These are phyloP conservation scores for Lasiodiplodia hormozganensis DNA, from an alignment of 2,329 filamentous ascomycete species.

Conservation along the genomic window DNA sequence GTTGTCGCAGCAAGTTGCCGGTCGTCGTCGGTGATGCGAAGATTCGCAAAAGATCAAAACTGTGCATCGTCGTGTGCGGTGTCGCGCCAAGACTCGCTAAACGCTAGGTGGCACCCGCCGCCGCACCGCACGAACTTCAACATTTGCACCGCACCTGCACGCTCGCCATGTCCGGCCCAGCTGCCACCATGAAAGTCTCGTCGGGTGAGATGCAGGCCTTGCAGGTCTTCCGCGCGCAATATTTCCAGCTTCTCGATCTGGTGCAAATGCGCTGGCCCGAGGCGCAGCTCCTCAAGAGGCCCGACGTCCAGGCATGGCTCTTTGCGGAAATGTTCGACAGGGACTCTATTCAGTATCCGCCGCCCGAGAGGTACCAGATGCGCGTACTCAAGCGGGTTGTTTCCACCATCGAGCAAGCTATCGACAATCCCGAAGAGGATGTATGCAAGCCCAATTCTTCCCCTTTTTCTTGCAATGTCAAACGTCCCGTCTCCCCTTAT, in stretches of 20 bases:
- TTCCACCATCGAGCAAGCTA: constrained; percentile 72
- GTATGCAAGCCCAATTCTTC: constrained; percentile 63
- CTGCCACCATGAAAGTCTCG: constrained; percentile 5
- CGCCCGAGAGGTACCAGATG: constrained; percentile 73
- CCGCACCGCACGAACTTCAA: constrained; percentile 12
- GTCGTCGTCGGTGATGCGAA: constrained; percentile 28
- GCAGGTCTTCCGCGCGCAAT: constrained; percentile 71
- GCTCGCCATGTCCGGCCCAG: not conserved
- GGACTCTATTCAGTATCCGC: constrained; percentile 61
- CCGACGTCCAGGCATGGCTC: constrained; percentile 70
- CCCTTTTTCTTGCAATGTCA: constrained; percentile 4
- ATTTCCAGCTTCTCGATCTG: constrained; percentile 75
- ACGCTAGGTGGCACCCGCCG: constrained; percentile 19
- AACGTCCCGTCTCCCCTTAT: not conserved
- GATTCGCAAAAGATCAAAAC: constrained; percentile 24
- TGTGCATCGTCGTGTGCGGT: constrained; percentile 23
- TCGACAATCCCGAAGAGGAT: constrained; percentile 84
- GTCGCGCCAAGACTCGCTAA: constrained; percentile 28
- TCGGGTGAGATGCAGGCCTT: constrained; percentile 36
- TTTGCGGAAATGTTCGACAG: constrained; percentile 72
- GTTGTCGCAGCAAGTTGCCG: constrained; percentile 30
- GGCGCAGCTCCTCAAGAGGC: constrained; percentile 62
- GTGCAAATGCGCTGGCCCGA: constrained; percentile 69
- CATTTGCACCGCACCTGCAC: not conserved
- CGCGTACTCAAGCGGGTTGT: constrained; percentile 77